Base-by-base conservation (phyloP, 768 basidiomycete genomes). In the Pleurotus cornucopiae region DNA sequence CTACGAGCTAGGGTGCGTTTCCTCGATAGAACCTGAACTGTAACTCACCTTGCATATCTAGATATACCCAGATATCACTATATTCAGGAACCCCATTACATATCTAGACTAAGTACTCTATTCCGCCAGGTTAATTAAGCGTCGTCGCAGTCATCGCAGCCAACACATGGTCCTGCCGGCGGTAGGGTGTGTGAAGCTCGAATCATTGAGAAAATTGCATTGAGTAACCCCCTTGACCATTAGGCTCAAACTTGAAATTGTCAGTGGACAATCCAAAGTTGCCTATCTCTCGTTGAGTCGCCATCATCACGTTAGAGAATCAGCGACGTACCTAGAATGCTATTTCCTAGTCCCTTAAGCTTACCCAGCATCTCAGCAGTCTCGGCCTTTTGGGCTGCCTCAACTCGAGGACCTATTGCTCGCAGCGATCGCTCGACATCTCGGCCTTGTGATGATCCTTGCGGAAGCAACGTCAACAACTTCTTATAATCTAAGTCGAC, bases 161-260 rank as follows among this genome's bases (percentile, higher is more conserved):
- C 9, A 34, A 12, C 3, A 34, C 30, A 34, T 34, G 30, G 30
- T 34, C 6, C 3, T 34, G 11, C 30, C 30, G 30, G 9, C 30
- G 30, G 30, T 12, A 34, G 37, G 23, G 53, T 13, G 14, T 46
- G 44, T 26, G 38, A 14, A 43, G 30, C 37, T 49, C 46, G 54
- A 26, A 54, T 77, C 68, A 86, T 63, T 68, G 79, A 45, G 73
- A 75, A 66, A 98, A 97, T 63, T 91, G 90, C 82, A 98, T 84
- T 0, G 89, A 90, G 73, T 98, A 98, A 0, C 96, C 94, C n/a
- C 96, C 96, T 59, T 94, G 86, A 5, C 88, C 91, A 60, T 96
- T 95, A 14, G 92, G 92, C 58, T 86, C 86, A 64, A 99, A 92
- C 72, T 98, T 89, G 80, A 98, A 98, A 73, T 96, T 98, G 66